These are phyloP conservation scores for Kurtzmaniella quercitrusa DNA, from an alignment of 1,139 yeast species.

Conservation along the genomic window DNA sequence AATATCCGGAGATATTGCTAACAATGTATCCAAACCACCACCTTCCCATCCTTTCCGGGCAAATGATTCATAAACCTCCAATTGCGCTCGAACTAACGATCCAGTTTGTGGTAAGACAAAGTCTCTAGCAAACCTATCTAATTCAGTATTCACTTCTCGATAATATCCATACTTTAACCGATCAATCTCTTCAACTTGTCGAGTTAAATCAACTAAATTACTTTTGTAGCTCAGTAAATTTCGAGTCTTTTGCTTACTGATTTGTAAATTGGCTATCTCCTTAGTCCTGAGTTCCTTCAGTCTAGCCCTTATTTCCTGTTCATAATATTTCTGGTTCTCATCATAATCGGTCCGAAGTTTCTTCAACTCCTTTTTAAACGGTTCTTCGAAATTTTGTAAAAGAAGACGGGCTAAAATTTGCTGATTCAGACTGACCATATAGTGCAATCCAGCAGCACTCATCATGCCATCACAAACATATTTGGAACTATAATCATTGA, in stretches of 20 bases:
- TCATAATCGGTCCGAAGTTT: conserved; percentile 35
- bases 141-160: conserved; percentile 55
- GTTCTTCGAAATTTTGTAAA: conserved; percentile 49
- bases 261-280: conserved; percentile 53
- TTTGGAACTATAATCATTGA: conserved; percentile 53
- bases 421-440: conserved; percentile 72
- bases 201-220: conserved; percentile 62
- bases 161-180: conserved; percentile 71
- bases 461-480: conserved; percentile 61
- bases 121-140: conserved; percentile 37
- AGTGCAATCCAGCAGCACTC: conserved; percentile 76
- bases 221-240: conserved; percentile 62
- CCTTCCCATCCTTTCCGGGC: conserved; percentile 87
- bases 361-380: conserved; percentile 42
- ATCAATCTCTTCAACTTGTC: conserved; percentile 76
- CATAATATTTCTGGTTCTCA: conserved; percentile 50
- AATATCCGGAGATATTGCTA: conserved; percentile 52
- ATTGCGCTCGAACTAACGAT: conserved; percentile 68
- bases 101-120: conserved; percentile 55
- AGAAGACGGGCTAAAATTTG: conserved; percentile 62
- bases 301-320: conserved; percentile 46
- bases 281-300: conserved; percentile 48
- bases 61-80: conserved; percentile 75
- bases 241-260: conserved; percentile 53
- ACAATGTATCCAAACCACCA: conserved; percentile 71